Evolutionary conservation across 2,329 filamentous ascomycete species (phyloP), one percentile per base, ranked within the genome.

Genomic region (Penicillium thymicola): DNA sequence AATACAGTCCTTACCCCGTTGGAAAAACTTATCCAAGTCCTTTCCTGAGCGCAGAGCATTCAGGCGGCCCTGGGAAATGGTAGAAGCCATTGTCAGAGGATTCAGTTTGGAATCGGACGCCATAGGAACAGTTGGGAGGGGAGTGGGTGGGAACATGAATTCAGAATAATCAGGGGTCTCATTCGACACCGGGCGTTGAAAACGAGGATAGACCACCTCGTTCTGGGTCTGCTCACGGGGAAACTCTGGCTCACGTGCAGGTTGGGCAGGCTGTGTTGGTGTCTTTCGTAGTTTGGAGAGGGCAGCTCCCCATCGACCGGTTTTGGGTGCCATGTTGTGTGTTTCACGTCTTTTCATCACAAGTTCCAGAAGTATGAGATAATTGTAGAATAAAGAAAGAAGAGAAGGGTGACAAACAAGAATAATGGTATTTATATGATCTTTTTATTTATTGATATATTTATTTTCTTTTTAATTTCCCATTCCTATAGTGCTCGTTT

Each of bases 91-190:
- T 16, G 18, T 5, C 6, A 41, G 27, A 27, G 41, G 53, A n/a
- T 51, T 27, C 5, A 42, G 13, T 1, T 41, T 51, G 13, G 38
- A 13, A 16, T 40, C 52, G 60, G 41, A 55, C 6, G n/a, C 21
- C 56, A 41, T 66, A 60, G 21, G 67, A 34, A 49, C 28, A 18
- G 38, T 63, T 63, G 36, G 54, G 55, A 25, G 59, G 32, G 27
- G 59, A 25, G 44, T 46, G 1, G 44, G 44, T 11, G 44, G 44
- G 44, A 46, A 46, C 44, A 46, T 46, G 18, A 36, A 23, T 36
- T 46, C 30, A 34, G 44, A 46, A 46, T 46, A 46, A 25, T n/a
- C 2, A 18, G 28, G 32, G 44, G 44, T 16, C 2, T 34, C 14
- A 9, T 46, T 7, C 3, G 44, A 36, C 3, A 36, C 30, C 6